These are phyloP conservation scores for Gremmenia infestans DNA, from an alignment of 2,329 filamentous ascomycete genomes.

Conservation along the genomic window DNA sequence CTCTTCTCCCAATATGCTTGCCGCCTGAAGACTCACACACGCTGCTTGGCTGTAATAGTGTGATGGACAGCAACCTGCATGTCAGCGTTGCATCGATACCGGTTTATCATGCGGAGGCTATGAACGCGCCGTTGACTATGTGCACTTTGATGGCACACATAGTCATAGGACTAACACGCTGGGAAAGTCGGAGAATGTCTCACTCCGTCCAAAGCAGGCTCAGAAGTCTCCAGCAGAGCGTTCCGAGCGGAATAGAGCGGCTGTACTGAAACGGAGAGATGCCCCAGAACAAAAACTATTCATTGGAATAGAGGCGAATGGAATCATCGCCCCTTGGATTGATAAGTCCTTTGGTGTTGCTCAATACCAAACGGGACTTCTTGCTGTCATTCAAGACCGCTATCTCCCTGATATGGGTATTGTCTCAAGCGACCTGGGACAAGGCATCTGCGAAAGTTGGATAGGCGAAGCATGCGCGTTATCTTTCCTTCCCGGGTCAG, in stretches of 20 bases:
- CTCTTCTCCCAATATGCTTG: neutral
- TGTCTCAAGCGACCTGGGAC: neutral
- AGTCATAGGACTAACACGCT: neutral
- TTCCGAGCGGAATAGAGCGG: neutral
- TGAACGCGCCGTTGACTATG: neutral
- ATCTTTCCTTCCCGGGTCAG: slow-evolving; percentile 1
- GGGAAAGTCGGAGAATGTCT: neutral
- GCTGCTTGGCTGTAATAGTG: slow-evolving; percentile 5
- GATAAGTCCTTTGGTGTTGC: slow-evolving; percentile 2
- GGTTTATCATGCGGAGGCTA: slow-evolving; percentile 8
- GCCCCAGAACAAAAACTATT: neutral
- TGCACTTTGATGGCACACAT: neutral
- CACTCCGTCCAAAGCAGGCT: neutral
- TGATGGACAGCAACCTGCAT: slow-evolving; percentile 9
- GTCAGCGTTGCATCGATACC: slow-evolving; percentile 6
- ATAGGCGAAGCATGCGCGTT: slow-evolving; percentile 4
- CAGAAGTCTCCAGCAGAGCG: neutral
- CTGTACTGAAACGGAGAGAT: neutral
- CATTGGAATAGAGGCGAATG: too few relatives aligned
- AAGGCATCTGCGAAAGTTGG: neutral
- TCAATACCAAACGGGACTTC: slow-evolving; percentile 8
- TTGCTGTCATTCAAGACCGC: slow-evolving; percentile 6
- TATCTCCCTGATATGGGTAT: slow-evolving; percentile 3
- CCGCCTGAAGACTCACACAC: neutral
- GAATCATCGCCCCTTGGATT: neutral